phyloP scores from a whole-genome alignment of 371 early-diverging fungal species.

The Funneliformis caledonium region DNA sequence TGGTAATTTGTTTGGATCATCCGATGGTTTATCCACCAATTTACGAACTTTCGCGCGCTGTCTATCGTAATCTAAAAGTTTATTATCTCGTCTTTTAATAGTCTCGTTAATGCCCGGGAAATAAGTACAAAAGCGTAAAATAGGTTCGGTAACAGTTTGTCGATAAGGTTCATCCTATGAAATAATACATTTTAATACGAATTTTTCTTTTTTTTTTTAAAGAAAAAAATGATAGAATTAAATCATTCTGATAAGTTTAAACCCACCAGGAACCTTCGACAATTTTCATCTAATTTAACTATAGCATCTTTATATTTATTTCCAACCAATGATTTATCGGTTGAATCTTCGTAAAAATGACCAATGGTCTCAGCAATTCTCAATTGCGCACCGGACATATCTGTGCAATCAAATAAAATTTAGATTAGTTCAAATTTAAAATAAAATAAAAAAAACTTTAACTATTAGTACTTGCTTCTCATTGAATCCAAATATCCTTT shows the following conservation, averaged over 20 bases:
- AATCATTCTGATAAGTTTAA: background rate
- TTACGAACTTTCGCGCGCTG: conserved; percentile 75
- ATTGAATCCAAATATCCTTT: conserved; percentile 91
- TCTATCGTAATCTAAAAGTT: conserved; percentile 89
- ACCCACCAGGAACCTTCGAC: conserved; percentile 70
- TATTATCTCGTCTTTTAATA: conserved; percentile 84
- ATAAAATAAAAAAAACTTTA: background rate
- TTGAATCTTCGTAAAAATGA: conserved; percentile 67
- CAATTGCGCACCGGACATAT: conserved; percentile 83
- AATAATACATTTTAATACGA: background rate
- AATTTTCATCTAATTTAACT: conserved; percentile 80
- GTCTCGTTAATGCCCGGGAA: conserved; percentile 94
- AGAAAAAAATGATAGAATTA: conserved; percentile 35
- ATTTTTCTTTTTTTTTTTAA: conserved; percentile 1
- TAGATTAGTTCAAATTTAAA: background rate
- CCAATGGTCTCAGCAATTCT: conserved; percentile 81
- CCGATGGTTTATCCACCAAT: conserved; percentile 79
- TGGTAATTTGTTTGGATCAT: conserved; percentile 73
- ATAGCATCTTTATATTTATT: conserved; percentile 76
- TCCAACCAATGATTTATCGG: conserved; percentile 56
- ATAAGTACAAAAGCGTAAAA: conserved; percentile 81
- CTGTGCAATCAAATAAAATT: conserved; percentile 45
- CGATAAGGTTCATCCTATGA: conserved; percentile 79
- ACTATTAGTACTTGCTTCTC: conserved; percentile 55
- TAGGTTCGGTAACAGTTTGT: conserved; percentile 85